These are phyloP conservation scores for Blastobotrys arbuscula DNA, from an alignment of 1,139 yeast genomes.

Conservation along the genomic window DNA sequence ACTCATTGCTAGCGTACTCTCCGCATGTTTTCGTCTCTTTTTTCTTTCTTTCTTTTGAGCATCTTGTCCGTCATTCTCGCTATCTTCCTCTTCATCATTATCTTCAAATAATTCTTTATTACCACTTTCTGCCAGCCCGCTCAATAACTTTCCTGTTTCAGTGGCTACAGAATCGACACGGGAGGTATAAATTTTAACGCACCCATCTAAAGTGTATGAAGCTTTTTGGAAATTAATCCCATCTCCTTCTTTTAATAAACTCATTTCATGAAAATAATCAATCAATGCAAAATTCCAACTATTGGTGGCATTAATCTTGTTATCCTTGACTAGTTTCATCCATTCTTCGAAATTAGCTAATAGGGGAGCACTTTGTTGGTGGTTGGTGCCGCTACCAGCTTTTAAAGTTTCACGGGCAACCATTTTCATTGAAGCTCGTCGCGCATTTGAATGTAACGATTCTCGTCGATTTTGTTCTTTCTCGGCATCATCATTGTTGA, in stretches of 20 bases:
- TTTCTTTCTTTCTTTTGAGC: conserved; percentile 25
- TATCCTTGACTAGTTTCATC: conserved; percentile 87
- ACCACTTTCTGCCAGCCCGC: conserved; percentile 53
- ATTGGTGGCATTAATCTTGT: conserved; percentile 48
- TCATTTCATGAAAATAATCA: conserved; percentile 73
- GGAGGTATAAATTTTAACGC: conserved; percentile 76
- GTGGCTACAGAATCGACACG: conserved; percentile 90
- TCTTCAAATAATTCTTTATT: conserved; percentile 26
- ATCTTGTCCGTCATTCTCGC: conserved; percentile 28
- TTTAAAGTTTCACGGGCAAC: conserved; percentile 25
- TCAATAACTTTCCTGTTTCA: conserved; percentile 79
- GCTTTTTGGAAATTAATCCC: conserved; percentile 72
- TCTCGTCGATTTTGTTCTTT: conserved; percentile 26
- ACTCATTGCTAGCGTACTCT: conserved; percentile 44
- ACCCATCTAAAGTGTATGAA: conserved; percentile 76
- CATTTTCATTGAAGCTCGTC: conserved; percentile 17
- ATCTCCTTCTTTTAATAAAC: conserved; percentile 54
- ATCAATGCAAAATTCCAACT: conserved; percentile 84
- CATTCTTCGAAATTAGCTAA: conserved; percentile 79
- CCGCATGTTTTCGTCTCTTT: conserved; percentile 30
- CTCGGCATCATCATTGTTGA: conserved; percentile 31
- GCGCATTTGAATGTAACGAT: conserved; percentile 12
- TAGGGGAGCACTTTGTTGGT: conserved; percentile 17
- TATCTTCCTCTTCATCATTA: conserved; percentile 31
- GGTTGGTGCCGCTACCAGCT: conserved; percentile 1